Base-by-base conservation (phyloP, 2,329 filamentous ascomycete species). In the Colletotrichum sp. region DNA sequence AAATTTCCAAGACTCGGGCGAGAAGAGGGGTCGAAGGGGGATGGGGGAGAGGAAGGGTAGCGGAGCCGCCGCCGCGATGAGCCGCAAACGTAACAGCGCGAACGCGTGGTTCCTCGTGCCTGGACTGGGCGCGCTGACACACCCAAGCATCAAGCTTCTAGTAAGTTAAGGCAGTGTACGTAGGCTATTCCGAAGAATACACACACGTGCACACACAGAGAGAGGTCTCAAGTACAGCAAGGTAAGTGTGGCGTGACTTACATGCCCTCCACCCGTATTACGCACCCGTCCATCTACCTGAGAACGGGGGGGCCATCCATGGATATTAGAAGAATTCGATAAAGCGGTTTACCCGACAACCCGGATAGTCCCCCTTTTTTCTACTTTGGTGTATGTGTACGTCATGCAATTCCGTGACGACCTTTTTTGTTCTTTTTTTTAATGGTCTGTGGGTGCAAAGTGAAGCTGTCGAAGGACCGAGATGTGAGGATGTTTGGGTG, bases 91-190 rank as follows among this genome's bases (percentile, higher is more conserved):
- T 34, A 65, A 65, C 31, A 43, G 63, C 63, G 54, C 65, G 34
- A 67, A 67, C 54, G 54, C 65, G 65, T 67, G n/a, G 65, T 67
- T 66, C 65, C 34, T 31, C 34, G 65, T 67, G 65, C 65, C 65
- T 58, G 54, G 34, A 34, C 65, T 58, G 54, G 43, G 43, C 43
- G 21, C n/a, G 43, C 24, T 55, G 33, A 34, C 57, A n/a, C 57
- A 61, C 29, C 27, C 33, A 47, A 67, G 54, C 65, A 43, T 67
- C 51, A 43, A 58, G 63, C 63, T 67, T 61, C 57, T 61, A 57
- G 54, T 29, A 61, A 58, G 27, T 27, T n/a, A 58, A 65, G 36
- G 16, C 24, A 43, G 38, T 27, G 24, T 21, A 65, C 24, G 51
- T 59, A 58, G 54, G 54, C 51, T 66, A 65, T 33, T 54, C 11